A percentile compares a stretch with the other conserved stretches of the same genome.
Evolutionary conservation across 768 basidiomycete genomes (phyloP).

Genomic region (Lactarius psammicola): DNA sequence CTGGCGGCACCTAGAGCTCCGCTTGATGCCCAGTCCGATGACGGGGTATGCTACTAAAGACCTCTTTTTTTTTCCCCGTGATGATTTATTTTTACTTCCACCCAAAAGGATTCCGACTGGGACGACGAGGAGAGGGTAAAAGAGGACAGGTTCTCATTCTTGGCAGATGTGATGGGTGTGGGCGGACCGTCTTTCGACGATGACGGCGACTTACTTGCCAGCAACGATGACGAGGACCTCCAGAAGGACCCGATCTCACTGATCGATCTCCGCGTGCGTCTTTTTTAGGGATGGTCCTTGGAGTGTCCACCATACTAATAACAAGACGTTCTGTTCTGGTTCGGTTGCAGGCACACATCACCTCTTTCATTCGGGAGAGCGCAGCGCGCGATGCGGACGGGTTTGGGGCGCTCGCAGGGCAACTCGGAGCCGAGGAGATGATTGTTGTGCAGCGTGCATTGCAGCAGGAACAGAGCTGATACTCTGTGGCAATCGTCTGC

Average conservation of each 20-base stretch:
- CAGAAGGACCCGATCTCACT: conserved; percentile 81
- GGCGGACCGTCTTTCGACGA: conserved; percentile 73
- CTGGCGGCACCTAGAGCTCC: conserved; percentile 54
- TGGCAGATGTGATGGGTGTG: conserved; percentile 80
- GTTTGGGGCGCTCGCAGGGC: conserved; percentile 62
- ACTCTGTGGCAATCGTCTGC: neutral
- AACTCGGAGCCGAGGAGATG: conserved; percentile 69
- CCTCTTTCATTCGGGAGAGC: conserved; percentile 67
- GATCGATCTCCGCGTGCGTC: conserved; percentile 71
- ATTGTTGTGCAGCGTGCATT: conserved; percentile 52
- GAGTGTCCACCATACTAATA: neutral
- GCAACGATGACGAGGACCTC: conserved; percentile 83
- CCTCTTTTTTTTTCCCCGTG: neutral
- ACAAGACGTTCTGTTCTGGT: conserved; percentile 2
- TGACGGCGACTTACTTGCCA: conserved; percentile 64
- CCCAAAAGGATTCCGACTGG: conserved; percentile 83
- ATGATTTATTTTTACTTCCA: conserved; percentile 4
- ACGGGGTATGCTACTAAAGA: conserved; percentile 52
- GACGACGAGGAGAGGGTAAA: conserved; percentile 79
- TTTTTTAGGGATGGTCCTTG: too few relatives aligned
- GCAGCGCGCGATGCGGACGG: conserved; percentile 59
- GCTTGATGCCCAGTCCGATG: conserved; percentile 68
- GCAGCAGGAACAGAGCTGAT: conserved; percentile 24
- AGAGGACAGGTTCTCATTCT: conserved; percentile 75
- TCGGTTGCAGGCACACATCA: conserved; percentile 56